These are phyloP conservation scores for Termitomyces sp. DNA, from an alignment of 768 basidiomycete genomes.

Conservation along the genomic window DNA sequence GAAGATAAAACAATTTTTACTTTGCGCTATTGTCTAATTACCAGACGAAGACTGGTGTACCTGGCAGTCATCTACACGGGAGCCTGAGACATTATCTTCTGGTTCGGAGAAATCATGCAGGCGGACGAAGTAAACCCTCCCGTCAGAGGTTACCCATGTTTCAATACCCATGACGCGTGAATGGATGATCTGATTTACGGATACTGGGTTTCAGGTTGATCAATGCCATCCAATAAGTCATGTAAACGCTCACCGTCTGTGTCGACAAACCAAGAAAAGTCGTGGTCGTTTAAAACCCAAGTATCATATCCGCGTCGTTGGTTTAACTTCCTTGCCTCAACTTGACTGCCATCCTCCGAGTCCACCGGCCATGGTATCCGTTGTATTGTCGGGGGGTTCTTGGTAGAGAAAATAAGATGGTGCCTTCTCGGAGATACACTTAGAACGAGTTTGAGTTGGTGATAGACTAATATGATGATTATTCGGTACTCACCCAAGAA, in stretches of 20 bases:
- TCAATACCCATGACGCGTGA: slow-evolving; percentile 59
- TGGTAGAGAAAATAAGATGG: slow-evolving; percentile 70
- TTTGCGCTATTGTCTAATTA: neutral
- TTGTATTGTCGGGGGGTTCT: slow-evolving; percentile 70
- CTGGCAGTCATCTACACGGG: slow-evolving; percentile 16
- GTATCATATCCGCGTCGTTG: slow-evolving; percentile 52
- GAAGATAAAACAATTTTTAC: neutral
- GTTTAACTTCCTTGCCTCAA: slow-evolving; percentile 25
- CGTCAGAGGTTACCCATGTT: slow-evolving; percentile 84
- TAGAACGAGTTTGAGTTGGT: slow-evolving; percentile 3
- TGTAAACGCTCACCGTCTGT: slow-evolving; percentile 48
- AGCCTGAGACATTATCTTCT: slow-evolving; percentile 9
- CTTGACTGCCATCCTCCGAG: slow-evolving; percentile 28
- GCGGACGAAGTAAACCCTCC: slow-evolving; percentile 74
- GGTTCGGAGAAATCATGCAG: slow-evolving; percentile 38
- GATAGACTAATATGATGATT: neutral
- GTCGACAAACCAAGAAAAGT: slow-evolving; percentile 73
- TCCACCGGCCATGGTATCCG: slow-evolving; percentile 79
- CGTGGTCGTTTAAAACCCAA: slow-evolving; percentile 62
- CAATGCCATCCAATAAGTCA: neutral
- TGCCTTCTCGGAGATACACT: slow-evolving; percentile 74
- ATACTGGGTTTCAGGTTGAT: slow-evolving; percentile 36
- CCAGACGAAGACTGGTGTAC: slow-evolving; percentile 9
- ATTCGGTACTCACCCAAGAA: slow-evolving; percentile 50
- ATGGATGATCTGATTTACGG: slow-evolving; percentile 58